A percentile compares a stretch with the other conserved stretches of the same genome.
These are phyloP conservation scores for Coccomyxa subellipsoidea DNA, from an alignment of 163 green algal genomes.

Conservation along the genomic window DNA sequence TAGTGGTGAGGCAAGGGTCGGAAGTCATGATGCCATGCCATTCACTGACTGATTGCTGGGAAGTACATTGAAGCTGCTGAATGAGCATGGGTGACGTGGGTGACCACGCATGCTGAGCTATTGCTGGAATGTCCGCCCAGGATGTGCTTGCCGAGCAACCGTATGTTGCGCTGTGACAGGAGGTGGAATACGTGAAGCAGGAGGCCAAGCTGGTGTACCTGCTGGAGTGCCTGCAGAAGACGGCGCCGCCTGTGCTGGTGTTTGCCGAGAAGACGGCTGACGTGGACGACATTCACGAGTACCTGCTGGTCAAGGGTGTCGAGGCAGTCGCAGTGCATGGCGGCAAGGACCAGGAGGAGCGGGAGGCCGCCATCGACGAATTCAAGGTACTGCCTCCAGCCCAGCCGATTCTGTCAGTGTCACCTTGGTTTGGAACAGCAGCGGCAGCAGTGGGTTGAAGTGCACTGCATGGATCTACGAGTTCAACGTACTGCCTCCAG, in stretches of 20 bases:
- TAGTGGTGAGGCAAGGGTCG: too few species aligned
- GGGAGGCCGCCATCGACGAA: slow-evolving; percentile 79
- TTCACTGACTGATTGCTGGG: too few species aligned
- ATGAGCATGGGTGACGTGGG: too few species aligned
- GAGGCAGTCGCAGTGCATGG: slow-evolving; percentile 63
- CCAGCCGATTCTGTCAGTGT: background rate
- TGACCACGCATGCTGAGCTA: too few species aligned
- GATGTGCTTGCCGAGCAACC: too few species aligned
- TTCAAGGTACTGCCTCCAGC: slow-evolving; percentile 40
- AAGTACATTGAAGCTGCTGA: too few species aligned
- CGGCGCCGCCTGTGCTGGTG: slow-evolving; percentile 92
- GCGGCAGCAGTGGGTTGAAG: too few species aligned
- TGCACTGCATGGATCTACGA: too few species aligned
- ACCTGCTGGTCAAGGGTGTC: slow-evolving; percentile 85
- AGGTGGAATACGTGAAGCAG: slow-evolving; percentile 99
- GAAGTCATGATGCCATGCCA: too few species aligned
- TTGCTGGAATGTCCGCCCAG: too few species aligned
- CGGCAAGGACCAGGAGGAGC: slow-evolving; percentile 91
- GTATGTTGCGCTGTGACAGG: slow-evolving; percentile 37
- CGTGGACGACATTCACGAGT: slow-evolving; percentile 95
- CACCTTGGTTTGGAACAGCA: background rate
- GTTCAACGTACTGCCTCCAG: too few species aligned
- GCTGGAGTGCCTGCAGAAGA: slow-evolving; percentile 98
- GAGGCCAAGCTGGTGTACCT: slow-evolving; percentile 94
- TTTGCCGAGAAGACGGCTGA: slow-evolving; percentile 98